Evolutionary conservation across 2,329 filamentous ascomycete genomes (phyloP).

Genomic region (Teratosphaeria pseudoeucalypti): DNA sequence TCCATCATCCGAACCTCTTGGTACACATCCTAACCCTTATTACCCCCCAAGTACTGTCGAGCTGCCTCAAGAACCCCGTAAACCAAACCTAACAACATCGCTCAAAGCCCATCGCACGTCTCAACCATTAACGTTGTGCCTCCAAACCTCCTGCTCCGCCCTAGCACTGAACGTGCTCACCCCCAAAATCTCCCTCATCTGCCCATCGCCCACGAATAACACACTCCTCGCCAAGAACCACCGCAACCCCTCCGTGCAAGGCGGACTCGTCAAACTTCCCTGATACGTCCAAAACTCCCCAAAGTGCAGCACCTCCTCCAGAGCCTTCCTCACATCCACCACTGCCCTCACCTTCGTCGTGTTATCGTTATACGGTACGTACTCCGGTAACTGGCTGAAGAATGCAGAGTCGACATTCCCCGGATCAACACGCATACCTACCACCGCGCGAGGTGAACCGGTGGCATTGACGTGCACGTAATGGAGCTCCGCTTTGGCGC

Average conservation of each 20-base stretch:
- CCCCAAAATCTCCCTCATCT: slow-evolving; percentile 39
- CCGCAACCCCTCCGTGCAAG: slow-evolving; percentile 36
- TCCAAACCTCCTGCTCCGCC: slow-evolving; percentile 37
- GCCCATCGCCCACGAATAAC: slow-evolving; percentile 33
- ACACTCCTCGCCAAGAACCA: slow-evolving; percentile 36
- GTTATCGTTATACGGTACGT: slow-evolving; percentile 12
- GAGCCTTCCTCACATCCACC: slow-evolving; percentile 14
- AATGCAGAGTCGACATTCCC: slow-evolving; percentile 27
- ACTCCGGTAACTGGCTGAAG: slow-evolving; percentile 13
- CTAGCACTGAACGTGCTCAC: slow-evolving; percentile 37
- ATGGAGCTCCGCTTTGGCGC: slow-evolving; percentile 39
- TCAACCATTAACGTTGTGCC: slow-evolving; percentile 36
- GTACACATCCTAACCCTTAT: too few species aligned
- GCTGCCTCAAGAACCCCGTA: not conserved
- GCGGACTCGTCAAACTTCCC: slow-evolving; percentile 39
- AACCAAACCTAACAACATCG: not conserved
- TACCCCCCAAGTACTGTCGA: not conserved
- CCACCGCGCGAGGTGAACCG: slow-evolving; percentile 35
- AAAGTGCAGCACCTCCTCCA: slow-evolving; percentile 31
- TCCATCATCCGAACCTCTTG: too few species aligned
- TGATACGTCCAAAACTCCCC: slow-evolving; percentile 41
- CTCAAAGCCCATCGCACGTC: not conserved
- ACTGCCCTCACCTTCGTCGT: slow-evolving; percentile 21
- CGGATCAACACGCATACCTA: slow-evolving; percentile 39
- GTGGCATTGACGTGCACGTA: slow-evolving; percentile 34